A percentile compares a stretch with the other conserved stretches of the same genome.
Evolutionary conservation across 306 rosid species (phyloP).

Genomic region (Prinsepia uniflora): DNA sequence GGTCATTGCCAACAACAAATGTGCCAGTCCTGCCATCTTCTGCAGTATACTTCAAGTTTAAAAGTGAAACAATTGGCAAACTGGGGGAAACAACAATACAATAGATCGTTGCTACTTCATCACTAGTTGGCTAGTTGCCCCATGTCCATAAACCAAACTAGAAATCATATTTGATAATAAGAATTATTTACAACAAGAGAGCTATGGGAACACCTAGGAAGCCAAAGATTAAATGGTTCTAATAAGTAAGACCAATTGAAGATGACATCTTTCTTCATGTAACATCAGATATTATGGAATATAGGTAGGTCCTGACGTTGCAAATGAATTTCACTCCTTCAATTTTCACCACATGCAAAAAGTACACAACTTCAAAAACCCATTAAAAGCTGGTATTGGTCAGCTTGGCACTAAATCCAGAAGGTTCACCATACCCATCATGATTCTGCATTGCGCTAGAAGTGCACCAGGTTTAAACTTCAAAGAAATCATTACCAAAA

Average conservation of each 20-base stretch:
- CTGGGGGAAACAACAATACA: no score
- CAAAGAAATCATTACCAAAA: neutral
- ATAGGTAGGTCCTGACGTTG: neutral
- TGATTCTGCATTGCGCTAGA: neutral
- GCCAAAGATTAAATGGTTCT: neutral
- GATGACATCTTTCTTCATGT: neutral
- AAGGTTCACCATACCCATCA: neutral
- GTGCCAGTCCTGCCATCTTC: conserved; percentile 64
- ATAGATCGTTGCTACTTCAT: neutral
- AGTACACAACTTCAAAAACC: neutral
- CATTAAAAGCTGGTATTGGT: neutral
- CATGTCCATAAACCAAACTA: neutral
- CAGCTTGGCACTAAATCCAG: neutral
- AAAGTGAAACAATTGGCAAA: neutral
- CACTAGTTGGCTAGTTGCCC: neutral
- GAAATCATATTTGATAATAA: neutral
- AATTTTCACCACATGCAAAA: neutral
- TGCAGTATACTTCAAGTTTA: conserved; percentile 21
- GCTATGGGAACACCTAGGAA: neutral
- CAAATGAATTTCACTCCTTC: neutral
- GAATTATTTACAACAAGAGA: neutral
- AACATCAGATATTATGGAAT: neutral
- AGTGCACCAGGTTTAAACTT: neutral
- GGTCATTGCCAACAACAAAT: conserved; percentile 57
- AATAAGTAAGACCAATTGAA: neutral